Conservation (phyloP, 176 grass and related monocot species). For the Eragrostis nindensis region DNA sequence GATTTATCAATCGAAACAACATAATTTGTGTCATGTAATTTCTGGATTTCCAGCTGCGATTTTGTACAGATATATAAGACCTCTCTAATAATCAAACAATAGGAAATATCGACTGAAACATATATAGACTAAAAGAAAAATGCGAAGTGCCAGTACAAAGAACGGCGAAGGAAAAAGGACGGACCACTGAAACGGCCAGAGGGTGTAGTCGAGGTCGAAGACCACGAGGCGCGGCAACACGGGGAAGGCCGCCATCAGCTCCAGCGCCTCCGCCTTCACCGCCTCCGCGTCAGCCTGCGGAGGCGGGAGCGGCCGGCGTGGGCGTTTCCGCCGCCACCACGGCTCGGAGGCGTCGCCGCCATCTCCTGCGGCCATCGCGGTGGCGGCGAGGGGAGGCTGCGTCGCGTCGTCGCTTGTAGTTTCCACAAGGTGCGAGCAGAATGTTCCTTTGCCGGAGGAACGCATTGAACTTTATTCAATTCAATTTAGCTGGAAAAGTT, state of each 20-base stretch:
- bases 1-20: neutral
- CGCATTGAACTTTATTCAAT: neutral
- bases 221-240: conserved; percentile 48
- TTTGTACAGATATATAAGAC: neutral
- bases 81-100: too few relatives aligned
- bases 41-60: neutral
- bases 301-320: neutral
- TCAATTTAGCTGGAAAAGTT: too few relatives aligned
- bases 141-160: neutral
- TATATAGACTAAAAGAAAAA: too few relatives aligned
- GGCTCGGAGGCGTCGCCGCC: neutral
- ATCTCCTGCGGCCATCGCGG: too few relatives aligned
- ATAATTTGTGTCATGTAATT: neutral
- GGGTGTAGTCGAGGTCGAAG: conserved; percentile 51
- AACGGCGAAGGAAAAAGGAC: neutral
- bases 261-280: conserved; percentile 39
- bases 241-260: conserved; percentile 40
- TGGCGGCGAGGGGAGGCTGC: neutral
- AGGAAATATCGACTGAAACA: too few relatives aligned
- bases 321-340: conserved; percentile 22
- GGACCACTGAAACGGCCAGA: conserved; percentile 52
- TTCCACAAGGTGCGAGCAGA: neutral
- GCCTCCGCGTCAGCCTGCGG: conserved; percentile 26
- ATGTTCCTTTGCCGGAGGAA: neutral
- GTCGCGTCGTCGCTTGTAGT: neutral